phyloP scores from a whole-genome alignment of 352 stramenopile genomes.

The Phytophthora cactorum region DNA sequence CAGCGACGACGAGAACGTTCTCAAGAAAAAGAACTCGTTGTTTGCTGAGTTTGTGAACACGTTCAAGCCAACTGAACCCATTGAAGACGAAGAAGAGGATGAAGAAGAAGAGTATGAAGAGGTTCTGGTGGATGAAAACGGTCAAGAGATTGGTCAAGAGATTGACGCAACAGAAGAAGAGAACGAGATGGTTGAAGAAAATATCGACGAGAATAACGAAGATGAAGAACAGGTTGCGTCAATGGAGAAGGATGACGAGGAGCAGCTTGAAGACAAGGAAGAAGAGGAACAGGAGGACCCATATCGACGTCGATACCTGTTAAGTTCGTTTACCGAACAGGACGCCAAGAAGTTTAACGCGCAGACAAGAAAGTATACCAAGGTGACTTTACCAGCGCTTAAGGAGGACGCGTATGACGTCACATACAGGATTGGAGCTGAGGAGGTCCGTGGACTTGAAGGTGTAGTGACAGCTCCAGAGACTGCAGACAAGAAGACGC shows the following conservation, averaged over 20 bases:
- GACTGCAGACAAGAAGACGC: conserved; percentile 29
- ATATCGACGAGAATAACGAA: conserved; percentile 35
- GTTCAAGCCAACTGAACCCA: conserved; percentile 46
- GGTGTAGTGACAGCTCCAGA: conserved; percentile 27
- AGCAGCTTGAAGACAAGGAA: conserved; percentile 25
- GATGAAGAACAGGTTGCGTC: conserved; percentile 24
- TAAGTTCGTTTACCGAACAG: conserved; percentile 52
- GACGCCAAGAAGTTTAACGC: conserved; percentile 54
- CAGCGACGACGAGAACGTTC: conserved; percentile 22
- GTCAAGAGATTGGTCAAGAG: conserved; percentile 40
- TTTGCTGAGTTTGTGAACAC: conserved; percentile 81
- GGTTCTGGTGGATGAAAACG: conserved; percentile 56
- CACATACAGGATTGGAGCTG: conserved; percentile 41
- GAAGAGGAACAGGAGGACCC: conserved; percentile 57
- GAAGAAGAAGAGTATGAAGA: conserved; percentile 49
- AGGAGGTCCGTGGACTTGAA: conserved; percentile 13
- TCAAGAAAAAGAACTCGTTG: conserved; percentile 38
- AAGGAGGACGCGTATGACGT: conserved; percentile 47
- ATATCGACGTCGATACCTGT: conserved; percentile 66
- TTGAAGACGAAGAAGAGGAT: conserved; percentile 53
- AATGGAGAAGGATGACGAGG: conserved; percentile 38
- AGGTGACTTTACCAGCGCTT: conserved; percentile 32
- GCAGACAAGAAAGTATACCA: conserved; percentile 43
- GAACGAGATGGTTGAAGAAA: conserved; percentile 39
- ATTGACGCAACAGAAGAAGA: conserved; percentile 27